Percentiles rank a stretch among this genome's conserved stretches.
These are phyloP conservation scores for Phytopythium vexans DNA, from an alignment of 352 stramenopile species.

Conservation along the genomic window DNA sequence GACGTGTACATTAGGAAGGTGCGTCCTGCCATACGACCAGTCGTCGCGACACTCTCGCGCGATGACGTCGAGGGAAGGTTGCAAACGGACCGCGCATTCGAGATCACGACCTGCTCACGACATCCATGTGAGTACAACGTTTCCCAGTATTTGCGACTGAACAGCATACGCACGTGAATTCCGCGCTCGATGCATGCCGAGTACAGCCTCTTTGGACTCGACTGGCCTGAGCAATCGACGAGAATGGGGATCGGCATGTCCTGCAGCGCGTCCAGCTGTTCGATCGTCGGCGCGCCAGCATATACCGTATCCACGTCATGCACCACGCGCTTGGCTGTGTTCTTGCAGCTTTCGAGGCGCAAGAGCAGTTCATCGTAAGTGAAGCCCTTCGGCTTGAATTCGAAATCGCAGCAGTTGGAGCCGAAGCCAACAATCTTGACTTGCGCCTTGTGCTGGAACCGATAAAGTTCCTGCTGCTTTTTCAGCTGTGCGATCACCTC, in stretches of 20 bases:
- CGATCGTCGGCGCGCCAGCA: constrained; percentile 34
- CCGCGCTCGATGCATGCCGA: constrained; percentile 56
- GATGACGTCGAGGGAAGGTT: constrained; percentile 48
- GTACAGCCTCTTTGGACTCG: constrained; percentile 51
- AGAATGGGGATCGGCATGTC: constrained; percentile 71
- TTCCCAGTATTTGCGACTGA: neutral
- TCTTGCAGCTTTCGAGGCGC: constrained; percentile 41
- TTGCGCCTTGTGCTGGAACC: constrained; percentile 61
- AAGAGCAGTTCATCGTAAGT: constrained; percentile 39
- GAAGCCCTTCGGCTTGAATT: constrained; percentile 56
- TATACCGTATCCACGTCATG: constrained; percentile 29
- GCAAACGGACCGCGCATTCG: constrained; percentile 60
- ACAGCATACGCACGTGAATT: constrained; percentile 28
- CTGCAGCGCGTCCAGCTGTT: constrained; percentile 54
- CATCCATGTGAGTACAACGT: neutral
- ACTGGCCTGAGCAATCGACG: constrained; percentile 67
- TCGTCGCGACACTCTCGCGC: constrained; percentile 53
- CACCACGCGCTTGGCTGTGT: constrained; percentile 6
- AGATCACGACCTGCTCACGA: constrained; percentile 42
- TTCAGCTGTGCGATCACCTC: constrained; percentile 61
- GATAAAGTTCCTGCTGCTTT: constrained; percentile 57
- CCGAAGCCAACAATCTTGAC: constrained; percentile 71
- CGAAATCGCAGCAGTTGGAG: constrained; percentile 56
- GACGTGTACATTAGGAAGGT: constrained; percentile 83
- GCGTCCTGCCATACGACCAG: constrained; percentile 28